These are phyloP conservation scores for Warburgia ugandensis DNA, from an alignment of 164 flowering plant species.

Conservation along the genomic window DNA sequence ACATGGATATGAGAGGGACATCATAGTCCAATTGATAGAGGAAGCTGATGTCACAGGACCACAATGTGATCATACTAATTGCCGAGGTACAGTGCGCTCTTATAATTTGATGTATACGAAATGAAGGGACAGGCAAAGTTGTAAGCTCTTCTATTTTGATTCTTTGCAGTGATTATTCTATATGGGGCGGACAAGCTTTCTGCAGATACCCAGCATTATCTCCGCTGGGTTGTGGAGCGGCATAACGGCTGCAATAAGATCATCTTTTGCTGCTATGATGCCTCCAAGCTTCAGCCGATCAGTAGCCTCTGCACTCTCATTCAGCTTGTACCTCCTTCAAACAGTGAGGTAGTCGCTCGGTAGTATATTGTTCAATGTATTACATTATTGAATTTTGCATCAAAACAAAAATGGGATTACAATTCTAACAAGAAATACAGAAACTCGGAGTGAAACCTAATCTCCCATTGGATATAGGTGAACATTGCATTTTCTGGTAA, in stretches of 20 bases:
- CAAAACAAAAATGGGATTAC: too few relatives aligned
- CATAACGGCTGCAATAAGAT: conserved; percentile 41
- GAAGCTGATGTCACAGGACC: conserved; percentile 23
- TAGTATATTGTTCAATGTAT: too few relatives aligned
- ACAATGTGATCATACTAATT: conserved; percentile 16
- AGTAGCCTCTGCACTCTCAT: conserved; percentile 37
- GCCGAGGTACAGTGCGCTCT: conserved; percentile 31
- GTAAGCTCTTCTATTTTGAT: background rate
- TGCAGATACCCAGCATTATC: conserved; percentile 43
- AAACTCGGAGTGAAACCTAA: too few relatives aligned
- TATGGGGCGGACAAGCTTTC: conserved; percentile 58
- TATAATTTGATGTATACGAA: background rate
- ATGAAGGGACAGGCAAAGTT: background rate
- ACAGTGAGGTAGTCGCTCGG: conserved; percentile 67
- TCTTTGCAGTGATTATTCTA: conserved; percentile 45
- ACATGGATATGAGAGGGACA: conserved; percentile 59
- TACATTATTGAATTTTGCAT: too few relatives aligned
- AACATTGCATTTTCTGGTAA: too few relatives aligned
- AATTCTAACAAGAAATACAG: too few relatives aligned
- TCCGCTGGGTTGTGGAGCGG: conserved; percentile 56
- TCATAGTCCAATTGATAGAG: conserved; percentile 46
- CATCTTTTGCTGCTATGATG: conserved; percentile 63
- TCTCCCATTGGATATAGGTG: too few relatives aligned
- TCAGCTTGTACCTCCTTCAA: conserved; percentile 51
- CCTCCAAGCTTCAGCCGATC: conserved; percentile 45